phyloP scores from a whole-genome alignment of 768 basidiomycete species.

The Leccinum sublutescens region DNA sequence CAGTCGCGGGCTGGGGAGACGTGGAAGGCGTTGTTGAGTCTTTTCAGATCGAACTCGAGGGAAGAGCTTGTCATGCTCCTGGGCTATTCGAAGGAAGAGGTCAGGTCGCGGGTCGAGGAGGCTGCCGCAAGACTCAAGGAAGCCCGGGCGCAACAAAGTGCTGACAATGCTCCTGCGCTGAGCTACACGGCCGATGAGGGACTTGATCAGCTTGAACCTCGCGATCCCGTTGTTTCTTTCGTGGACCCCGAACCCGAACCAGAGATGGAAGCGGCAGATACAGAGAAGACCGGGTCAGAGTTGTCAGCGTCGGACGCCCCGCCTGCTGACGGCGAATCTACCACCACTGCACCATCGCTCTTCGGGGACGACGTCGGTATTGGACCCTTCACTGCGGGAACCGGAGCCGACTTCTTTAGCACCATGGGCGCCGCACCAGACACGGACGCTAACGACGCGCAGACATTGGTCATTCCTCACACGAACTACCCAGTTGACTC shows the following conservation, averaged over 20 bases:
- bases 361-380: conserved; percentile 75
- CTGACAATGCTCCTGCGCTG: conserved; percentile 29
- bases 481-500: conserved; percentile 80
- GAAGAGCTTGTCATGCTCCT: conserved; percentile 88
- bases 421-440: conserved; percentile 59
- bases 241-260: conserved; percentile 56
- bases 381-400: conserved; percentile 53
- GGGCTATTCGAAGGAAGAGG: conserved; percentile 89
- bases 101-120: conserved; percentile 74
- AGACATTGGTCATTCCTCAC: conserved; percentile 66
- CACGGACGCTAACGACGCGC: conserved; percentile 33
- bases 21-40: conserved; percentile 86
- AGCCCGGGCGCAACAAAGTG: conserved; percentile 26
- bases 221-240: conserved; percentile 82
- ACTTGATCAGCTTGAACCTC: conserved; percentile 45
- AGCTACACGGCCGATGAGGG: conserved; percentile 39
- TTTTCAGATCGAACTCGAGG: conserved; percentile 87
- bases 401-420: conserved; percentile 85
- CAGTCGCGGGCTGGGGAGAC: conserved; percentile 45
- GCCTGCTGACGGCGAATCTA: conserved; percentile 70
- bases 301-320: conserved; percentile 67
- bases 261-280: conserved; percentile 27
- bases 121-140: conserved; percentile 75
- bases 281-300: conserved; percentile 56
- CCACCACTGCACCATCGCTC: conserved; percentile 82